Conservation (phyloP, 441 rosid genomes). For the Pelargonium australe region DNA sequence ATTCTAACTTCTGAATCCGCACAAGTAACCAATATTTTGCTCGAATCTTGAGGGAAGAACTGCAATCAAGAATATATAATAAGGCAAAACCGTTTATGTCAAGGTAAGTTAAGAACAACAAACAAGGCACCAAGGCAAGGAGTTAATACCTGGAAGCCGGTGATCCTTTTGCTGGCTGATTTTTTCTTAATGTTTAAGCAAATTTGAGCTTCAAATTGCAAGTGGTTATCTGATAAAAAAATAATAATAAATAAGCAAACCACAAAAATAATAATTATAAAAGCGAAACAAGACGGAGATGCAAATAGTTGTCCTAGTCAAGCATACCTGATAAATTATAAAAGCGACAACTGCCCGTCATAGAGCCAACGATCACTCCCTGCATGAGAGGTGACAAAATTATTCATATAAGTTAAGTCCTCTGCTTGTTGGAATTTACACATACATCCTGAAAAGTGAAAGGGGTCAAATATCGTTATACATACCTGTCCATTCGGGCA, state of each 20-base stretch:
- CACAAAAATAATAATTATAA: constrained; percentile 1
- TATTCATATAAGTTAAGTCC: neutral
- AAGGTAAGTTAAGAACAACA: constrained; percentile 9
- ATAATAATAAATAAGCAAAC: constrained; percentile 8
- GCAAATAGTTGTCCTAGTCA: neutral
- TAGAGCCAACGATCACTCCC: constrained; percentile 78
- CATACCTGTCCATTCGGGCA: constrained; percentile 79
- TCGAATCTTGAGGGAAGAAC: constrained; percentile 65
- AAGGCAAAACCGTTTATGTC: constrained; percentile 2
- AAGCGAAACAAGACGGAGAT: neutral
- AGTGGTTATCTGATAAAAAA: constrained; percentile 47
- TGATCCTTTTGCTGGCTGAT: constrained; percentile 61
- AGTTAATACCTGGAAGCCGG: constrained; percentile 63
- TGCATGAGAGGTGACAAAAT: constrained; percentile 22
- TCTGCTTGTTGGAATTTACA: neutral
- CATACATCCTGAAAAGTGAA: neutral
- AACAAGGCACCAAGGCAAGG: constrained; percentile 7
- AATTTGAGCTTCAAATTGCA: constrained; percentile 72
- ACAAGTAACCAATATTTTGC: constrained; percentile 74
- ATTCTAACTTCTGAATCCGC: constrained; percentile 87
- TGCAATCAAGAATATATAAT: constrained; percentile 23
- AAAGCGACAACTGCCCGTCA: constrained; percentile 67
- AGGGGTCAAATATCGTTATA: constrained; percentile 5
- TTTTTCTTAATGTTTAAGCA: constrained; percentile 63
- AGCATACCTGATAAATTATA: constrained; percentile 59